phyloP scores from a whole-genome alignment of 495 filamentous ascomycete species.

The Neurospora sp. region DNA sequence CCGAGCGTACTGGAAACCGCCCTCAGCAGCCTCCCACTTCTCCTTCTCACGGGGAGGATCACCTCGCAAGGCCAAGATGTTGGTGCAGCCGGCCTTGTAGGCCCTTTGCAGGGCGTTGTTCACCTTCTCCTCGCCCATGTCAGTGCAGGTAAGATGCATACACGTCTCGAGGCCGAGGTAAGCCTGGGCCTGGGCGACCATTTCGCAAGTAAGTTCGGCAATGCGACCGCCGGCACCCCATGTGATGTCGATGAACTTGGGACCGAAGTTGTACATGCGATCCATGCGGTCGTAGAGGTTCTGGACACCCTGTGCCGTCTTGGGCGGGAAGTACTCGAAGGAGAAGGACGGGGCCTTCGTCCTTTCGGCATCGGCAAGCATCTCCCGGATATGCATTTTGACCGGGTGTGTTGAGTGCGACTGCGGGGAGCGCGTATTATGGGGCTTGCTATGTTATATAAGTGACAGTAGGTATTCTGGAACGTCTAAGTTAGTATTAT shows the following conservation, averaged over 20 bases:
- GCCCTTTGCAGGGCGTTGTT: conserved; percentile 80
- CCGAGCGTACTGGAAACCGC: conserved; percentile 83
- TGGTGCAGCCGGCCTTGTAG: conserved; percentile 93
- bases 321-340: conserved; percentile 99
- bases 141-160: conserved; percentile 98
- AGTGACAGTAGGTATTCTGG: not conserved
- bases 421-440: not conserved
- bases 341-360: conserved; percentile 79
- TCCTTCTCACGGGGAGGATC: conserved; percentile 94
- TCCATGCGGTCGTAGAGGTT: conserved; percentile 99
- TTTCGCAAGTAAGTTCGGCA: conserved; percentile 89
- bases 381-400: conserved; percentile 79
- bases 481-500: not conserved
- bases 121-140: conserved; percentile 88
- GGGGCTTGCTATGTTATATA: not conserved
- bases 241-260: conserved; percentile 94
- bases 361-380: conserved; percentile 72
- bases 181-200: conserved; percentile 95
- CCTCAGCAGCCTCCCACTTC: conserved; percentile 78
- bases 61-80: conserved; percentile 90
- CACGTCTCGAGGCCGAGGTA: conserved; percentile 95
- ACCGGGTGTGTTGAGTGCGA: not conserved
- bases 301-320: conserved; percentile 96
- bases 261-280: conserved; percentile 90
- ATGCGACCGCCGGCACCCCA: conserved; percentile 94